These are phyloP conservation scores for Sinapis alba DNA, from an alignment of 441 rosid species.

Conservation along the genomic window DNA sequence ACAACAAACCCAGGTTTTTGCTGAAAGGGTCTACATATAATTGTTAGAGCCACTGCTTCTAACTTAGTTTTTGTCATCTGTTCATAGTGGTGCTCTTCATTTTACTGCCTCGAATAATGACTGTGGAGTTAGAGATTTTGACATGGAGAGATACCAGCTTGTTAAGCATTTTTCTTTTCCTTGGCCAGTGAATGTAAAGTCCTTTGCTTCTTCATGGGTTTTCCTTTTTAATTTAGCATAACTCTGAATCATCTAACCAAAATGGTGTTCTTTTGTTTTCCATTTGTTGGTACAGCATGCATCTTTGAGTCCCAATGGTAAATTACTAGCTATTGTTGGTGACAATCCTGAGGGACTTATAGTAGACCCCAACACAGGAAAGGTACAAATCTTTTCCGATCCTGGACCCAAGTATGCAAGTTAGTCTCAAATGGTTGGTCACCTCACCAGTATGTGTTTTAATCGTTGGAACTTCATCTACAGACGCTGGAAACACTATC, in stretches of 20 bases:
- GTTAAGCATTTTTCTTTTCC: slow-evolving; percentile 59
- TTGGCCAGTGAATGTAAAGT: slow-evolving; percentile 93
- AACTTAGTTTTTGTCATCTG: slow-evolving; percentile 16
- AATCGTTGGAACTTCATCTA: slow-evolving; percentile 5
- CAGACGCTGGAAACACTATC: slow-evolving; percentile 39
- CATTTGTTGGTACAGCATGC: slow-evolving; percentile 59
- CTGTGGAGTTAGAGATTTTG: slow-evolving; percentile 75
- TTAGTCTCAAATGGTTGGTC: slow-evolving; percentile 12
- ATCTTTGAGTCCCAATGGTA: slow-evolving; percentile 74
- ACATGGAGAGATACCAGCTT: slow-evolving; percentile 78
- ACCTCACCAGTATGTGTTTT: not conserved
- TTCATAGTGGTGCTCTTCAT: slow-evolving; percentile 67
- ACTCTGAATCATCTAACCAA: slow-evolving; percentile 4
- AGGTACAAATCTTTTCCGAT: slow-evolving; percentile 43
- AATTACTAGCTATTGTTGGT: slow-evolving; percentile 66
- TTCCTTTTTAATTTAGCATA: not conserved
- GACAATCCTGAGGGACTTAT: slow-evolving; percentile 71
- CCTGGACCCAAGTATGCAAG: slow-evolving; percentile 4
- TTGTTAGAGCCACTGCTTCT: not conserved
- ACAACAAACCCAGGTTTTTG: slow-evolving; percentile 61
- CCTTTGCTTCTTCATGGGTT: not conserved
- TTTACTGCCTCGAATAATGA: slow-evolving; percentile 90
- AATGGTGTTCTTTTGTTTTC: not conserved
- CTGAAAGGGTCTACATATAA: not conserved
- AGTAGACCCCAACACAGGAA: slow-evolving; percentile 73